A percentile compares a stretch with the other conserved stretches of the same genome.
Evolutionary conservation across 1,284 basidiomycete species (phyloP).

Genomic region (Trichosporon sp.): DNA sequence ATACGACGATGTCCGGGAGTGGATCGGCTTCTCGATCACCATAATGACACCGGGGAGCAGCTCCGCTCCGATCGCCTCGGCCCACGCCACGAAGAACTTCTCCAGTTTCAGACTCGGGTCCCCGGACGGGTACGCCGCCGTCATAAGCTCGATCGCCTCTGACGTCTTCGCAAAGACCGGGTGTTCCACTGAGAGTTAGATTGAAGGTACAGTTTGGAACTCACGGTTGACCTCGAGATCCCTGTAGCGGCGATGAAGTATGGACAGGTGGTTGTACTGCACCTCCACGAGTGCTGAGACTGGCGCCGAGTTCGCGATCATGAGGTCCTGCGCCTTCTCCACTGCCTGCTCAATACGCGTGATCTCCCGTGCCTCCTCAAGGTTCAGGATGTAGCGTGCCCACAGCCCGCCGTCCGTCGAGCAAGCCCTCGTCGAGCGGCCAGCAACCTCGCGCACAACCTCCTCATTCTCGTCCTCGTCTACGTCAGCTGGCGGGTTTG

Average conservation of each 20-base stretch:
- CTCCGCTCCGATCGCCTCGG: conserved; percentile 39
- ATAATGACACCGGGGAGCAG: conserved; percentile 38
- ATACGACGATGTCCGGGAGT: conserved; percentile 40
- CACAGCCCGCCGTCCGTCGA: conserved; percentile 47
- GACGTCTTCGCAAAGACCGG: conserved; percentile 29
- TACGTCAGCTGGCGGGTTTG: conserved; percentile 31
- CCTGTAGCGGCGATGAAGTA: conserved; percentile 29
- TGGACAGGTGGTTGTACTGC: conserved; percentile 25
- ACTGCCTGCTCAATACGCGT: conserved; percentile 24
- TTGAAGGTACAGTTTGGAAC: background rate
- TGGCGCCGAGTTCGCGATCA: conserved; percentile 22
- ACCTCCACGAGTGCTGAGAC: conserved; percentile 31
- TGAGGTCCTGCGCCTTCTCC: conserved; percentile 24
- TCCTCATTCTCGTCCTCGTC: conserved; percentile 63
- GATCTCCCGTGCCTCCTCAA: conserved; percentile 24
- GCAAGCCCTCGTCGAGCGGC: conserved; percentile 45
- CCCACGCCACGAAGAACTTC: conserved; percentile 70
- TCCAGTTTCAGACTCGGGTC: conserved; percentile 72
- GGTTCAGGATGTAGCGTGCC: conserved; percentile 34
- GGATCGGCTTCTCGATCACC: conserved; percentile 37
- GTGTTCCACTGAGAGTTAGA: conserved; percentile 25
- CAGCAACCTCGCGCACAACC: conserved; percentile 1
- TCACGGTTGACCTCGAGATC: conserved; percentile 22
- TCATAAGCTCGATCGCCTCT: conserved; percentile 36
- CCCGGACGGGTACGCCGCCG: conserved; percentile 58